phyloP scores from a whole-genome alignment of 371 early-diverging fungal genomes.

The Mucor irregularis region DNA sequence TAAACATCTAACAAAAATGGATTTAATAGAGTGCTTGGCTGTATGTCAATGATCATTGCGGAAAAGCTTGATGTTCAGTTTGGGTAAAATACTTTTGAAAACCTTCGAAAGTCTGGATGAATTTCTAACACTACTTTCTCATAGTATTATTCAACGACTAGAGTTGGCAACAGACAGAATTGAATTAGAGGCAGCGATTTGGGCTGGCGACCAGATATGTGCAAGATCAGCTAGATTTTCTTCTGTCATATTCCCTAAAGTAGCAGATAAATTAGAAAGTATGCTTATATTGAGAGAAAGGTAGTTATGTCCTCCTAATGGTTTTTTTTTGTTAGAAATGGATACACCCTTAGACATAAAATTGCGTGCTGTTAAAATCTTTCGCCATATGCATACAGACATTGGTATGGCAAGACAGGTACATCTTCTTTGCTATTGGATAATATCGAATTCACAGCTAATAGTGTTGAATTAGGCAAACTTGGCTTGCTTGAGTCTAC shows the following conservation, averaged over 20 bases:
- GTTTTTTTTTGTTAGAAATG: constrained; percentile 22
- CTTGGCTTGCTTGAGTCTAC: constrained; percentile 42
- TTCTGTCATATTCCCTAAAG: constrained; percentile 45
- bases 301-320: background rate
- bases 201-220: constrained; percentile 59
- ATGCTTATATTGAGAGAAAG: constrained; percentile 13
- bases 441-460: background rate
- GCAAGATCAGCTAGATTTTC: constrained; percentile 52
- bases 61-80: constrained; percentile 59
- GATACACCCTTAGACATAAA: constrained; percentile 44
- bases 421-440: background rate
- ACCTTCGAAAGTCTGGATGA: no score
- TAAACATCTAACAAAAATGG: no score
- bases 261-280: constrained; percentile 33
- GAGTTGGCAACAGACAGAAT: constrained; percentile 50
- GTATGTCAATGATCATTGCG: constrained; percentile 56
- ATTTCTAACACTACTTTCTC: no score
- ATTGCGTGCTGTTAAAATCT: constrained; percentile 48
- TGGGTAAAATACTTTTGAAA: no score
- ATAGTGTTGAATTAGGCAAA: constrained; percentile 27
- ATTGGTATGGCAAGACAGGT: constrained; percentile 50
- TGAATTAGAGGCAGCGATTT: constrained; percentile 59
- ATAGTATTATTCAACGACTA: constrained; percentile 44
- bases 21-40: constrained; percentile 56
- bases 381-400: constrained; percentile 64